Base-by-base conservation (phyloP, 805 yeast genomes). In the Jamesozyma spencerorum region DNA sequence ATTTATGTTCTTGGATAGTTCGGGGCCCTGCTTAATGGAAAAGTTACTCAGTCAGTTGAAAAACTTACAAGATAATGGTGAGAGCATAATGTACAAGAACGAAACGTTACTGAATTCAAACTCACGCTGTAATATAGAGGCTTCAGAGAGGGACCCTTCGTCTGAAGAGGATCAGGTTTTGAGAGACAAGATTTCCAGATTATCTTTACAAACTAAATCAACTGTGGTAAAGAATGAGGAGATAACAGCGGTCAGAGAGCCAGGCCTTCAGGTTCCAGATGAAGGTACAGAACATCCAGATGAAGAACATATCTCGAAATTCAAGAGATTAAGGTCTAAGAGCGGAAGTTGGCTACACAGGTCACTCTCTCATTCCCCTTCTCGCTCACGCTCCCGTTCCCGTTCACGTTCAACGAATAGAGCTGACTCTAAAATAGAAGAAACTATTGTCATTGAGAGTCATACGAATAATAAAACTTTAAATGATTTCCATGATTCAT, bases 1-100 rank as follows among this genome's bases (percentile, higher is more conserved):
- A 46, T 72, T 87, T 47, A 71, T 85, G 56, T 81, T 85, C 44
- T 79, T 85, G 55, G 64, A 69, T 17, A 63, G 60, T 7, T 74
- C 72, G 2, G 62, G 63, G 3, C 45, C 54, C 4, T 61, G 62
- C 2, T 65, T 79, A 37, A 64, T 65, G 37, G 54, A 64, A 2
- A 64, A 64, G 0, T 57, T 78, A 31, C 57, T 62, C 13, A 55
- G 59, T 14, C 58, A 64, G 29, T 35, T 57, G 7, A 29, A 37
- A 5, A 35, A 36, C 26, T 37, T 54, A 29, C 36, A 45, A 33
- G 30, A 24, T 5, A 13, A 19, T 3, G 52, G 49, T 11, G 28
- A 20, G 3, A 35, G 20, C 7, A 37, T 42, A 6, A 17, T 38
- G 8, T 45, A 42, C 14, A 30, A 41, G 12, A 31, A 39, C 15